Conservation (phyloP, 768 basidiomycete species). For the Pleurotus djamor region DNA sequence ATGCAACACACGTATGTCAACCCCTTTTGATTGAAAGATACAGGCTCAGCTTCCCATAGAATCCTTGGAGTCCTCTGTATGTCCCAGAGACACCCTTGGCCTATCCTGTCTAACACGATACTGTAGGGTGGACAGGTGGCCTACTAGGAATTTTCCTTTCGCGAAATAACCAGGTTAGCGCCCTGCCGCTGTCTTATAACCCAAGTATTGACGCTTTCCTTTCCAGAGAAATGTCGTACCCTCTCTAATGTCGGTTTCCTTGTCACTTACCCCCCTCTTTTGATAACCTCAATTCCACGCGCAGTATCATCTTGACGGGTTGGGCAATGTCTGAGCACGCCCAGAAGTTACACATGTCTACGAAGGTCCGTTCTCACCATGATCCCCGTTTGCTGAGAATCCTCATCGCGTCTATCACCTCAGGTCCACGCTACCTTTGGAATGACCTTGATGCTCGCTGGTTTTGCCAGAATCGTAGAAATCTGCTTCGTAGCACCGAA, state of each 20-base stretch:
- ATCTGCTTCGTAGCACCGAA: conserved; percentile 69
- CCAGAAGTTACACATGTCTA: conserved; percentile 82
- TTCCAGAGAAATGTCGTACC: conserved; percentile 66
- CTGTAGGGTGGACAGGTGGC: conserved; percentile 88
- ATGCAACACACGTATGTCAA: conserved; percentile 87
- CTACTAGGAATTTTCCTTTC: conserved; percentile 83
- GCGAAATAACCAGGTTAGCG: conserved; percentile 67
- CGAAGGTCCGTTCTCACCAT: conserved; percentile 47
- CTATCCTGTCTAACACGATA: background rate
- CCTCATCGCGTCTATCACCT: background rate
- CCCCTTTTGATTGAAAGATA: background rate
- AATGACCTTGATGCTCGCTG: conserved; percentile 83
- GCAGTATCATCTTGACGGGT: conserved; percentile 84
- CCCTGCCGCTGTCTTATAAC: background rate
- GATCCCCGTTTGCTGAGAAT: background rate
- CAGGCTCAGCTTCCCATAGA: conserved; percentile 28
- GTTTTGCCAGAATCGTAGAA: conserved; percentile 76
- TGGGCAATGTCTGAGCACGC: conserved; percentile 93
- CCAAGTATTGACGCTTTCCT: background rate
- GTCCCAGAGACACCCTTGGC: no score
- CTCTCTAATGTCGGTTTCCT: background rate
- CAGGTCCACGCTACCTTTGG: conserved; percentile 86
- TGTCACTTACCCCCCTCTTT: background rate
- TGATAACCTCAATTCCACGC: background rate
- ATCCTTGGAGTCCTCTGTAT: conserved; percentile 73